Evolutionary conservation across 2,329 filamentous ascomycete genomes (phyloP), one percentile per base, ranked within the genome.

Genomic region (Diaporthe australafricana): DNA sequence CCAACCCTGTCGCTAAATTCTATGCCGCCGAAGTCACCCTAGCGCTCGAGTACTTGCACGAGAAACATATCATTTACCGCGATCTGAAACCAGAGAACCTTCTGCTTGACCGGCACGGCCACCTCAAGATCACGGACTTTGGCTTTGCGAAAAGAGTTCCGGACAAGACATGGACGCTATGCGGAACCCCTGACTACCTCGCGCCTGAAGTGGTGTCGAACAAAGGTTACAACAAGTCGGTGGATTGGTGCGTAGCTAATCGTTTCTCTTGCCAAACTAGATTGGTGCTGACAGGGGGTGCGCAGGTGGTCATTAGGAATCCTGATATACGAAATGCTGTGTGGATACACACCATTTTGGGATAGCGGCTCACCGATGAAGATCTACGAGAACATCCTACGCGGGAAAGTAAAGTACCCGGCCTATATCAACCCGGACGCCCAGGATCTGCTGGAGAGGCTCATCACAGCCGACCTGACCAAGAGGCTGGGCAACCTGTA

Each of bases 151-250:
- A 99, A 86, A 94, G 95, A 77, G 96, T 99, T 32, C 95, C 95
- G 20, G 96, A 99, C 87, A 98, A 98, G 84, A 99, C 96, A 52
- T 99, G 96, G 96, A 99, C 96, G 32, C 88, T 99, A 52, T 99
- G 96, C 81, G 96, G 96, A 73, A 99, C 96, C 16, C 96, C 96
- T 8, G 96, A 99, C 83, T 99, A 99, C 81, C 90, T 99, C 45
- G 96, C 96, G 0, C 96, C 96, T 0, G 96, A 99, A 84, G 96
- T 99, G 17, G 96, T 99, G n/a, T 95, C 95, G 73, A 98, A 96
- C 82, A 98, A 98, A 84, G 96, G 96, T 68, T 99, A 99, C 87
- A 99, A 99, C 87, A 99, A 98, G 83, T 98, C 96, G 50, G 96
- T 99, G 22, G 96, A 99, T 81, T 99, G 96, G 96, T 98, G 85